These are phyloP conservation scores for Tetrapisispora nanseiensis DNA, from an alignment of 805 yeast genomes.

Conservation along the genomic window DNA sequence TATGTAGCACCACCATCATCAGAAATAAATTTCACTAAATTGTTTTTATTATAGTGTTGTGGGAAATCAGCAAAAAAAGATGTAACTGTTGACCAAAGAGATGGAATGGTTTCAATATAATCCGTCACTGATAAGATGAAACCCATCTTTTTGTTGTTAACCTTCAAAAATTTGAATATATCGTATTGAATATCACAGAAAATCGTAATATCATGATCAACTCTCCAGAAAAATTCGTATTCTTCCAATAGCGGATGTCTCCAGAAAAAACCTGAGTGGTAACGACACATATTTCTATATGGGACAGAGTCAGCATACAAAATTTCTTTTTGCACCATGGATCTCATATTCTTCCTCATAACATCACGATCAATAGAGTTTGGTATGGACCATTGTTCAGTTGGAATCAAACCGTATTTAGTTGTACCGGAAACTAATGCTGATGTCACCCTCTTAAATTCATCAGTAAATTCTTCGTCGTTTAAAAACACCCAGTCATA, in stretches of 20 bases:
- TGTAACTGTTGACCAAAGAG: constrained; percentile 50
- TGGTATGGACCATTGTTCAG: constrained; percentile 65
- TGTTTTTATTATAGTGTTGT: constrained; percentile 34
- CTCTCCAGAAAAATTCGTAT: constrained; percentile 69
- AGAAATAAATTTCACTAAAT: constrained; percentile 53
- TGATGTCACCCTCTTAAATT: constrained; percentile 41
- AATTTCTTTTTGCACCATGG: constrained; percentile 36
- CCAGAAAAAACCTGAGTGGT: constrained; percentile 47
- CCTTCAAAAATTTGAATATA: constrained; percentile 49
- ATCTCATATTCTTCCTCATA: constrained; percentile 37
- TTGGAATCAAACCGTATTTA: constrained; percentile 52
- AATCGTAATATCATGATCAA: constrained; percentile 57
- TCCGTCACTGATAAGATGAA: constrained; percentile 61
- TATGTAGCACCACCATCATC: constrained; percentile 54
- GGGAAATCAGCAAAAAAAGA: constrained; percentile 40
- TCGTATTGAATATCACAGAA: constrained; percentile 56
- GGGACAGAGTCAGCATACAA: constrained; percentile 51
- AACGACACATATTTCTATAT: constrained; percentile 61
- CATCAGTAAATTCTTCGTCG: constrained; percentile 51
- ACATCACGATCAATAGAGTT: constrained; percentile 46
- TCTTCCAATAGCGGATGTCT: constrained; percentile 45
- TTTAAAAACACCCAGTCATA: constrained; percentile 79
- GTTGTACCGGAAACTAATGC: constrained; percentile 50
- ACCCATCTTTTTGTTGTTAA: constrained; percentile 50
- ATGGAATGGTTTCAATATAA: constrained; percentile 48